phyloP scores from a whole-genome alignment of 2,329 filamentous ascomycete genomes.

The Ophiostoma montium region DNA sequence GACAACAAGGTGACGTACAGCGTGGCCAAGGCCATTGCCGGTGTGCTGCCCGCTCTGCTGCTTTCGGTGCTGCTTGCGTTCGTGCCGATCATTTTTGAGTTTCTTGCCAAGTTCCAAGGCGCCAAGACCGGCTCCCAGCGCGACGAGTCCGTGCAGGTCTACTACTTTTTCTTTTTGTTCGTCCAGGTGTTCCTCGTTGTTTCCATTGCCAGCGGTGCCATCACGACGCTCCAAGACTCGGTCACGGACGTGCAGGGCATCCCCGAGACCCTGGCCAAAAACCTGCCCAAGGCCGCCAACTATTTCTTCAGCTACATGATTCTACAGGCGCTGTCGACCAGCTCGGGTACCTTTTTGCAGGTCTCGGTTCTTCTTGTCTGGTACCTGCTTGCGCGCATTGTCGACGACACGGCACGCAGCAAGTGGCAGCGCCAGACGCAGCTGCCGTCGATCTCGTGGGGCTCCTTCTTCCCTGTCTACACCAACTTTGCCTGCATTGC shows the following conservation, averaged over 20 bases:
- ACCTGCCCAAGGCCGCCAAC: conserved; percentile 75
- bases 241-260: conserved; percentile 48
- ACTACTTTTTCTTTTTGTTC: conserved; percentile 90
- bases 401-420: conserved; percentile 67
- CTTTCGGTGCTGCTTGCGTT: conserved; percentile 67
- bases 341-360: conserved; percentile 77
- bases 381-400: conserved; percentile 65
- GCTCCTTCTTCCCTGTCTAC: conserved; percentile 87
- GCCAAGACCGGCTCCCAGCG: conserved; percentile 69
- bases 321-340: conserved; percentile 80
- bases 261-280: conserved; percentile 57
- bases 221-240: conserved; percentile 46
- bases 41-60: conserved; percentile 69
- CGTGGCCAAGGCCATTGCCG: conserved; percentile 53
- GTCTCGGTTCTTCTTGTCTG: conserved; percentile 65
- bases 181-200: conserved; percentile 91
- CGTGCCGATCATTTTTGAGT: conserved; percentile 63
- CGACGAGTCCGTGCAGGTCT: conserved; percentile 74
- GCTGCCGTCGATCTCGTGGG: conserved; percentile 71
- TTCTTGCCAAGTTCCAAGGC: conserved; percentile 61
- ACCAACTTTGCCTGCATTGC: conserved; percentile 93
- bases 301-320: conserved; percentile 99
- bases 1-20: conserved; percentile 45
- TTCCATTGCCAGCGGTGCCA: conserved; percentile 59
- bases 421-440: conserved; percentile 80